Conservation (phyloP, 208 protist species). For the Trichomonas gallinae region DNA sequence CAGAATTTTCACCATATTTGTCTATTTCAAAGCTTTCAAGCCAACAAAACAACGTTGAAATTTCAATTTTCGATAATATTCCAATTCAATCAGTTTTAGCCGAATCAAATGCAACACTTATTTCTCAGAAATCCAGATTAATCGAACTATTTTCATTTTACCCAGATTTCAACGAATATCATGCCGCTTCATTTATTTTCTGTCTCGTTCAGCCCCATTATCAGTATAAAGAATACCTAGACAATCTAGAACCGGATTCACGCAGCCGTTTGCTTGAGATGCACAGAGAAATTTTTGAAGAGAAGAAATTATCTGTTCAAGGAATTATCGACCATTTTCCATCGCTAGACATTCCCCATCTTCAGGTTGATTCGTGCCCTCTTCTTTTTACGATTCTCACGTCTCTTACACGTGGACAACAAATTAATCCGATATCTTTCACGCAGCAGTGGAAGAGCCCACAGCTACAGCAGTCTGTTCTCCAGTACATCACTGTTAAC, state of each 20-base stretch:
- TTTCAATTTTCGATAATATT: neutral
- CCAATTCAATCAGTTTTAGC: neutral
- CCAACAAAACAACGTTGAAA: neutral
- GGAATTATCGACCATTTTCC: neutral
- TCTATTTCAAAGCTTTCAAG: neutral
- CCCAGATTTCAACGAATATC: neutral
- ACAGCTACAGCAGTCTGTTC: neutral
- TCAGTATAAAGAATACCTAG: neutral
- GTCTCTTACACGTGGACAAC: neutral
- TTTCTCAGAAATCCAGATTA: neutral
- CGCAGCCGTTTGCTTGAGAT: neutral
- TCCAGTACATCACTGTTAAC: neutral
- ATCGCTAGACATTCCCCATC: neutral
- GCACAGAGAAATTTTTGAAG: neutral
- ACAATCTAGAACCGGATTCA: neutral
- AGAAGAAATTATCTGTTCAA: neutral
- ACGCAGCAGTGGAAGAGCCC: neutral
- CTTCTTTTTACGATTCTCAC: neutral
- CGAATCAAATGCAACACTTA: neutral
- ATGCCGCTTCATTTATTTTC: neutral
- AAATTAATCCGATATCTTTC: neutral
- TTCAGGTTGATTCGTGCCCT: neutral
- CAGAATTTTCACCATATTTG: neutral
- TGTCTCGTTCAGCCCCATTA: neutral
- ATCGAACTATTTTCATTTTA: neutral